These are phyloP conservation scores for Neocucurbitaria cava DNA, from an alignment of 2,329 filamentous ascomycete species.

Conservation along the genomic window DNA sequence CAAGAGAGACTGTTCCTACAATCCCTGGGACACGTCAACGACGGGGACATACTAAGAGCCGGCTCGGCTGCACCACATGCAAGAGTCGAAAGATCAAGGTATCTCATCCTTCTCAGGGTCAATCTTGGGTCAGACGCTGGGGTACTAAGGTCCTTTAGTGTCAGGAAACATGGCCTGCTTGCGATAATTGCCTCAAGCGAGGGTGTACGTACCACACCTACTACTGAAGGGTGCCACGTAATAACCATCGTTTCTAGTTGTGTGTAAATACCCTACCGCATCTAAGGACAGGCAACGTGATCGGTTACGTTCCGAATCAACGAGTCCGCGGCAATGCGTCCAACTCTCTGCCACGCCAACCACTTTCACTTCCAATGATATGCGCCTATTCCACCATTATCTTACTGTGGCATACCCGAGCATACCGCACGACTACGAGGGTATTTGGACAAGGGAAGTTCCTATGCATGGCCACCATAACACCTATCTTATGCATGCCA, in stretches of 20 bases:
- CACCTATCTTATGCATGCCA: conserved; percentile 32
- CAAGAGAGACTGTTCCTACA: background rate
- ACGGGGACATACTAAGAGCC: conserved; percentile 68
- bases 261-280: conserved; percentile 43
- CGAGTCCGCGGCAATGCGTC: conserved; percentile 17
- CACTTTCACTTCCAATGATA: conserved; percentile 53
- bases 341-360: conserved; percentile 22
- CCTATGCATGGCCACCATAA: conserved; percentile 25
- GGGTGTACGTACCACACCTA: conserved; percentile 15
- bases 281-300: conserved; percentile 23
- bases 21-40: conserved; percentile 17
- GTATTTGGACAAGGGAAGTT: conserved; percentile 25
- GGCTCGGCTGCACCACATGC: conserved; percentile 70
- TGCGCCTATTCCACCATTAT: conserved; percentile 63
- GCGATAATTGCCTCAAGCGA: conserved; percentile 47
- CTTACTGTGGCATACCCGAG: conserved; percentile 51
- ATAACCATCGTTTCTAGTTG: conserved; percentile 4
- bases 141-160: conserved; percentile 29
- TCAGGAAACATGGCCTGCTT: conserved; percentile 49
- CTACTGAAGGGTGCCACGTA: background rate
- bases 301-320: conserved; percentile 12
- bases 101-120: conserved; percentile 4
- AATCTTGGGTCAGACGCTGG: too few species aligned
- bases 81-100: conserved; percentile 76
- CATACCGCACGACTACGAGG: conserved; percentile 20